Percentiles rank a stretch among this genome's conserved stretches.
Conservation (phyloP, 2,329 filamentous ascomycete genomes). For the Xylaria sp. region DNA sequence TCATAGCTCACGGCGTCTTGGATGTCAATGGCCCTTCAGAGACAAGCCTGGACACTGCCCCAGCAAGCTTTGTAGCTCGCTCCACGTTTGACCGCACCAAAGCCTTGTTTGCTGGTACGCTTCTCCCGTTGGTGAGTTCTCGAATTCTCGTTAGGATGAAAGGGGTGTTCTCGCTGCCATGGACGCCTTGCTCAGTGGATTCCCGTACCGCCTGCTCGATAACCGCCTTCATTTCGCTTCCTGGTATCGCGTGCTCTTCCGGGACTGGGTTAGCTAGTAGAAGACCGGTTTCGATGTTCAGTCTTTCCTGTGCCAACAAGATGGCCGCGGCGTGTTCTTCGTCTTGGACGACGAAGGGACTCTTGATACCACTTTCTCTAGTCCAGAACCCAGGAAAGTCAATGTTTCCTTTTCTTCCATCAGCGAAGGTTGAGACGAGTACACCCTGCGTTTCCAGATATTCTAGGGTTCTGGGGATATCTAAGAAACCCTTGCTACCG, state of each 20-base stretch:
- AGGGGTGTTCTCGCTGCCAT: conserved; percentile 83
- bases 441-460: conserved; percentile 78
- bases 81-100: conserved; percentile 65
- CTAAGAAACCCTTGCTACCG: conserved; percentile 95
- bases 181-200: conserved; percentile 71
- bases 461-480: conserved; percentile 90
- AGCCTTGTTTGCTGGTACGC: conserved; percentile 78
- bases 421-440: conserved; percentile 88
- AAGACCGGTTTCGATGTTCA: conserved; percentile 81
- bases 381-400: conserved; percentile 96
- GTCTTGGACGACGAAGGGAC: conserved; percentile 77
- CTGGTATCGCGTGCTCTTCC: conserved; percentile 73
- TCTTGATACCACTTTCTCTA: conserved; percentile 83
- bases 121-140: conserved; percentile 77
- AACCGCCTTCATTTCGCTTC: conserved; percentile 74
- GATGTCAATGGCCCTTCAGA: conserved; percentile 44
- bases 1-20: conserved; percentile 47
- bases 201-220: conserved; percentile 76
- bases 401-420: conserved; percentile 76
- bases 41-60: conserved; percentile 62
- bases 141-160: conserved; percentile 84
- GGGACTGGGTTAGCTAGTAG: conserved; percentile 92
- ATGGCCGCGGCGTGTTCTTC: conserved; percentile 90
- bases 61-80: conserved; percentile 65
- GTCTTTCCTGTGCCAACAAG: conserved; percentile 78